Evolutionary conservation across 2,329 filamentous ascomycete species (phyloP).

Genomic region (Xylariaceae sp.): DNA sequence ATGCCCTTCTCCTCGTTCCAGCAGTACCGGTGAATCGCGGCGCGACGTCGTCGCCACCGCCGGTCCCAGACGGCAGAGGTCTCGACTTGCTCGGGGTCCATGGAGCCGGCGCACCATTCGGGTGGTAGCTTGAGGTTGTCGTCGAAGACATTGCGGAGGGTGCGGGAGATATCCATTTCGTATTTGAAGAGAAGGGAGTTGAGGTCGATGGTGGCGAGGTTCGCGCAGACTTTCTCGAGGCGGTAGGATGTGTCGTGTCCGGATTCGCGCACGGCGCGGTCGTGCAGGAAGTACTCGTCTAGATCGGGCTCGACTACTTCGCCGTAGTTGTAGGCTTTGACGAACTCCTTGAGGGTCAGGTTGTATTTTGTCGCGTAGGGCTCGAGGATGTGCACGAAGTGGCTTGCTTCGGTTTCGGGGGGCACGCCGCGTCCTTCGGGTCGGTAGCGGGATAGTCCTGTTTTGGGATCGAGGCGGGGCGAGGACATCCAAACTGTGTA

Average conservation of each 20-base stretch:
- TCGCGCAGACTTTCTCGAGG: slow-evolving; percentile 78
- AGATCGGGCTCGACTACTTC: slow-evolving; percentile 77
- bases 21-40: slow-evolving; percentile 83
- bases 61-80: slow-evolving; percentile 88
- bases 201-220: slow-evolving; percentile 88
- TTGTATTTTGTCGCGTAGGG: slow-evolving; percentile 81
- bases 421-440: slow-evolving; percentile 81
- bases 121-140: slow-evolving; percentile 77
- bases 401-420: slow-evolving; percentile 81
- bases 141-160: slow-evolving; percentile 76
- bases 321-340: slow-evolving; percentile 78
- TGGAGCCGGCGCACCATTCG: slow-evolving; percentile 70
- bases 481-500: slow-evolving; percentile 79
- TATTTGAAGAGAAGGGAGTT: slow-evolving; percentile 97
- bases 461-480: slow-evolving; percentile 70
- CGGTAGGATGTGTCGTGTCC: slow-evolving; percentile 96
- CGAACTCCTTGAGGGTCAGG: slow-evolving; percentile 79
- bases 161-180: slow-evolving; percentile 84
- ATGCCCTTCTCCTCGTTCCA: slow-evolving; percentile 91
- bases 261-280: slow-evolving; percentile 90
- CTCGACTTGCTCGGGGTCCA: slow-evolving; percentile 65
- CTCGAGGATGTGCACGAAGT: slow-evolving; percentile 77
- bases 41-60: slow-evolving; percentile 75
- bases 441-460: slow-evolving; percentile 78
- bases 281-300: slow-evolving; percentile 93